phyloP scores from a whole-genome alignment of 2,329 filamentous ascomycete genomes.

The Dactylellina cionopaga region DNA sequence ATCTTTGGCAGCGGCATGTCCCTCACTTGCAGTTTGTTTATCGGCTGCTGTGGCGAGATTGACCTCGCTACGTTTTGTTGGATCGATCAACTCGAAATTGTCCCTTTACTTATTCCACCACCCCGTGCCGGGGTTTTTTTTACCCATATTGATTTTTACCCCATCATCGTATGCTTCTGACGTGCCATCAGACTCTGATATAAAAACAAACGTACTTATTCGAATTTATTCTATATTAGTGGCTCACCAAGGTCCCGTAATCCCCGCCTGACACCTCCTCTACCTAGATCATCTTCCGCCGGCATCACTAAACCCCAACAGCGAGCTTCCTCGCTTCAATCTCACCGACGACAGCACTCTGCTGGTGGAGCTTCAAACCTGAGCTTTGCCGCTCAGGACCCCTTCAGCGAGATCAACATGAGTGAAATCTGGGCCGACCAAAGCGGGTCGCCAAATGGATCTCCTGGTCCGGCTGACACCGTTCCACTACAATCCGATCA shows the following conservation, averaged over 20 bases:
- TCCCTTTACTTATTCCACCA: too few species aligned
- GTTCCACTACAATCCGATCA: slow-evolving; percentile 38
- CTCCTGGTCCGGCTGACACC: slow-evolving; percentile 33
- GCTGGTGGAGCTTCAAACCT: slow-evolving; percentile 35
- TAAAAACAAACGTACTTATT: slow-evolving; percentile 8
- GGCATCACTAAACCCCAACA: slow-evolving; percentile 35
- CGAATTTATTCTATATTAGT: slow-evolving; percentile 7
- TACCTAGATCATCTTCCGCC: slow-evolving; percentile 21
- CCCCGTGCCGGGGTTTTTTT: too few species aligned
- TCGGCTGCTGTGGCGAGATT: neutral
- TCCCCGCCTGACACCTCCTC: slow-evolving; percentile 30
- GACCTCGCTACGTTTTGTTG: neutral
- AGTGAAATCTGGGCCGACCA: slow-evolving; percentile 39
- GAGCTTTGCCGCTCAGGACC: slow-evolving; percentile 34
- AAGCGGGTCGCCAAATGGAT: slow-evolving; percentile 41
- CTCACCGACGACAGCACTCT: slow-evolving; percentile 43
- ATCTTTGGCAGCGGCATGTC: slow-evolving; percentile 2
- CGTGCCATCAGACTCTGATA: slow-evolving; percentile 11
- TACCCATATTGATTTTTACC: too few species aligned
- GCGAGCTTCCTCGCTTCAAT: slow-evolving; percentile 38
- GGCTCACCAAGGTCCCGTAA: slow-evolving; percentile 28
- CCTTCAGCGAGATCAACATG: slow-evolving; percentile 48
- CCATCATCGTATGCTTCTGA: neutral
- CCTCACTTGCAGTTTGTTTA: neutral
- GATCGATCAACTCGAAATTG: too few species aligned